Evolutionary conservation across 2,329 filamentous ascomycete species (phyloP).

Genomic region (Beauveria sp.): DNA sequence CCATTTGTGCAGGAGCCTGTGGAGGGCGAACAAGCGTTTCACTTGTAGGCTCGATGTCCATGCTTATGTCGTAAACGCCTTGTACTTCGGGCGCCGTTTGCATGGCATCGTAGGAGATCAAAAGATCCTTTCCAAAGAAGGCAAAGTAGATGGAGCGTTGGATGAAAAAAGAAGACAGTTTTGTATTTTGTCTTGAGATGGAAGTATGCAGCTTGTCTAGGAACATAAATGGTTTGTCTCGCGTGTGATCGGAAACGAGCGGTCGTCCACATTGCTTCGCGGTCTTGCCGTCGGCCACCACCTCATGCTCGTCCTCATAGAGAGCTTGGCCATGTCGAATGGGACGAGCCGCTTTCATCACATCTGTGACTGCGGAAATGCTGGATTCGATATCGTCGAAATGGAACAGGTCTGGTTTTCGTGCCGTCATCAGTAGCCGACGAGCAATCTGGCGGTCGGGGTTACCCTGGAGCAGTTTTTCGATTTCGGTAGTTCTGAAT

Average conservation of each 20-base stretch:
- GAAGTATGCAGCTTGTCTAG: not conserved
- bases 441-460: slow-evolving; percentile 6
- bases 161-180: not conserved
- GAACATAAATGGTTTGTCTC: not conserved
- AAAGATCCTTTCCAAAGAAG: not conserved
- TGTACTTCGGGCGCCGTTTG: too few species aligned
- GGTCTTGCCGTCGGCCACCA: too few species aligned
- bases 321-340: not conserved
- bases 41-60: too few species aligned
- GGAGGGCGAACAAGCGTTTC: too few species aligned
- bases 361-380: not conserved
- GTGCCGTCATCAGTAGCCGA: not conserved
- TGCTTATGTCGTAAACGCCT: too few species aligned
- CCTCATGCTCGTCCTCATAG: not conserved
- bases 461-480: not conserved
- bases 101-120: too few species aligned
- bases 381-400: not conserved
- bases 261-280: not conserved
- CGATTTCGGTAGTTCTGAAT: slow-evolving; percentile 11
- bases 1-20: too few species aligned
- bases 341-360: not conserved
- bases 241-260: not conserved
- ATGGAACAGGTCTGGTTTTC: not conserved
- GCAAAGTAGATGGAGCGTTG: not conserved
- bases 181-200: not conserved